Evolutionary conservation across 1,284 basidiomycete species (phyloP).

Genomic region (Leccinum fuscescens): DNA sequence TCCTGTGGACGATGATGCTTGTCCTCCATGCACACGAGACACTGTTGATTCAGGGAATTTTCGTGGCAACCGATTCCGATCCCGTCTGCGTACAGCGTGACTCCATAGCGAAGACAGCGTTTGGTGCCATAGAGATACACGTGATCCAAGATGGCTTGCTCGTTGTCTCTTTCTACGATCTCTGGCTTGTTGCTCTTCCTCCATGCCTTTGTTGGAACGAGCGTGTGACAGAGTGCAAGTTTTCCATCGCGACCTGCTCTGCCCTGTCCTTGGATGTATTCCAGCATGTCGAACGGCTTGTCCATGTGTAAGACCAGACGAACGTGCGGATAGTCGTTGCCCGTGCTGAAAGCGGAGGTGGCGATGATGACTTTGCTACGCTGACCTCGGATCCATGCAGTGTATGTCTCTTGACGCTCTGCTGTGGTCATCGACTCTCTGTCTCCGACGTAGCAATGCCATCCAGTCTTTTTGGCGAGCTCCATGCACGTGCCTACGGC

Average conservation of each 20-base stretch:
- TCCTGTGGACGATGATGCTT: background rate
- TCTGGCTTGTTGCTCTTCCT: background rate
- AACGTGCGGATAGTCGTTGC: conserved; percentile 7
- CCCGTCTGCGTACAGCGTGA: background rate
- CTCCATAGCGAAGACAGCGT: conserved; percentile 5
- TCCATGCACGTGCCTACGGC: too few species aligned
- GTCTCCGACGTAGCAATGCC: too few species aligned
- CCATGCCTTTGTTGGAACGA: background rate
- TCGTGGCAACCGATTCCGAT: background rate
- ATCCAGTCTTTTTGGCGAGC: too few species aligned
- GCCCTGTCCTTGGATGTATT: conserved; percentile 14
- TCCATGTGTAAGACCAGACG: background rate
- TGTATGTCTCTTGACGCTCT: background rate
- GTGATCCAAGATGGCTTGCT: background rate
- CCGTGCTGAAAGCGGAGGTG: conserved; percentile 5
- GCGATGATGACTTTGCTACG: background rate
- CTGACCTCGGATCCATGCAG: background rate
- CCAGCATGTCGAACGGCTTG: conserved; percentile 7
- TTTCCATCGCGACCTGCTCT: background rate
- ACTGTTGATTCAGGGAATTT: background rate
- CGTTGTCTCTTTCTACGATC: background rate
- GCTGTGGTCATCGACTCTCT: background rate
- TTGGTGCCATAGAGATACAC: background rate
- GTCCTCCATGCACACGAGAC: background rate
- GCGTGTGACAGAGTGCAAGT: background rate